phyloP scores from a whole-genome alignment of 257 asterid genomes.

The Jacaranda copaia region DNA sequence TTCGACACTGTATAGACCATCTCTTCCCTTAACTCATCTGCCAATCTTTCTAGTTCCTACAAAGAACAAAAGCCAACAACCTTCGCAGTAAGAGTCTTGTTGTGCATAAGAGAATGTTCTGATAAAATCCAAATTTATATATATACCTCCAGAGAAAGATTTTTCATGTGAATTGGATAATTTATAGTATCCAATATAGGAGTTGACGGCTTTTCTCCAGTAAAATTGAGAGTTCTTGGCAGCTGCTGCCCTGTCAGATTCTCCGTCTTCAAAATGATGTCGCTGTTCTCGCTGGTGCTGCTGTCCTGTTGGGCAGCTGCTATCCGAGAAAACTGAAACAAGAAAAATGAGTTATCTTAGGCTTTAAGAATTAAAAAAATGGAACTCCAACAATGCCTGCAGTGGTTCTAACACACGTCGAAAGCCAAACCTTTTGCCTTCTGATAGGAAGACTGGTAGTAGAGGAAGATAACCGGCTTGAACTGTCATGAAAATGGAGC shows the following conservation, averaged over 20 bases:
- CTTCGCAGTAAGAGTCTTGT: neutral
- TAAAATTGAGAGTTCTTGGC: conserved; percentile 46
- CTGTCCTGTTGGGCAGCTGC: conserved; percentile 43
- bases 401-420: neutral
- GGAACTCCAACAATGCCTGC: neutral
- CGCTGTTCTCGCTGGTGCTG: conserved; percentile 18
- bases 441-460: conserved; percentile 31
- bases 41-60: conserved; percentile 59
- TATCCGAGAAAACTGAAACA: conserved; percentile 40
- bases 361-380: neutral
- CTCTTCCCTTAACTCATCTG: conserved; percentile 69
- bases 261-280: conserved; percentile 10
- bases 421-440: conserved; percentile 40
- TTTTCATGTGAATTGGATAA: conserved; percentile 73
- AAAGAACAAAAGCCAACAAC: neutral
- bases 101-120: neutral
- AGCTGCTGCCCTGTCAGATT: neutral
- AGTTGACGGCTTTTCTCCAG: conserved; percentile 62
- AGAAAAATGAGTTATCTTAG: neutral
- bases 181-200: conserved; percentile 72
- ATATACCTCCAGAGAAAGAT: conserved; percentile 61
- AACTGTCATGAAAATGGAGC: conserved; percentile 39
- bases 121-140: no score
- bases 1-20: conserved; percentile 66
- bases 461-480: conserved; percentile 35